phyloP scores from a whole-genome alignment of 2,329 filamentous ascomycete genomes.

The Ilyonectria mors-panacis region DNA sequence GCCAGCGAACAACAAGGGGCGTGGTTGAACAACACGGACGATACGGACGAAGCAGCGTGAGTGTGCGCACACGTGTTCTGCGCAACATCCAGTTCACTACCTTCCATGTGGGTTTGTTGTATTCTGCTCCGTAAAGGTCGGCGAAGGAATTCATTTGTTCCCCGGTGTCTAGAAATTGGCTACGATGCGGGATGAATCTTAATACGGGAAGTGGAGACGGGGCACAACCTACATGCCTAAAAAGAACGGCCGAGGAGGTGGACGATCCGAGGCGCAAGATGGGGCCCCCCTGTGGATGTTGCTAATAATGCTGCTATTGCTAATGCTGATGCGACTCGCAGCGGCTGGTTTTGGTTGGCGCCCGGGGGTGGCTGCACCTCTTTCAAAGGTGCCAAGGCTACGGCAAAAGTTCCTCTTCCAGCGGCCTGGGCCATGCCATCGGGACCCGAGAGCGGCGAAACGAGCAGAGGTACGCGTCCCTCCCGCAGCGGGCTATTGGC shows the following conservation, averaged over 20 bases:
- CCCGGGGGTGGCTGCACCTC: slow-evolving; percentile 28
- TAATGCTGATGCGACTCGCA: slow-evolving; percentile 2
- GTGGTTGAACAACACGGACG: background rate
- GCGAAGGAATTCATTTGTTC: background rate
- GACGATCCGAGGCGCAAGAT: background rate
- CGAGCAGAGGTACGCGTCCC: slow-evolving; percentile 9
- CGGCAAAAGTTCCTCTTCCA: slow-evolving; percentile 49
- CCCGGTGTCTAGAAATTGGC: background rate
- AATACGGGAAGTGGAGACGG: slow-evolving; percentile 1
- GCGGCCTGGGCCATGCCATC: slow-evolving; percentile 27
- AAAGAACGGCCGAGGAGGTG: background rate
- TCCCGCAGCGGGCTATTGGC: background rate
- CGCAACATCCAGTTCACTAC: background rate
- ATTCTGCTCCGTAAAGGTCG: background rate
- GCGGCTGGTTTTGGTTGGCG: slow-evolving; percentile 16
- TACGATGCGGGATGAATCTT: slow-evolving; percentile 6
- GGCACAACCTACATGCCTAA: background rate
- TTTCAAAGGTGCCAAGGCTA: slow-evolving; percentile 49
- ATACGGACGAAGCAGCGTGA: background rate
- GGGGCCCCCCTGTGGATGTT: background rate
- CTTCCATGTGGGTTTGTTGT: background rate
- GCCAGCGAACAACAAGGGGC: background rate
- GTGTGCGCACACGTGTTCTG: background rate
- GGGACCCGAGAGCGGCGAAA: background rate
- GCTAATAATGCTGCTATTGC: background rate